Evolutionary conservation across 768 basidiomycete genomes (phyloP).

Genomic region (Tephrocybe sp.): DNA sequence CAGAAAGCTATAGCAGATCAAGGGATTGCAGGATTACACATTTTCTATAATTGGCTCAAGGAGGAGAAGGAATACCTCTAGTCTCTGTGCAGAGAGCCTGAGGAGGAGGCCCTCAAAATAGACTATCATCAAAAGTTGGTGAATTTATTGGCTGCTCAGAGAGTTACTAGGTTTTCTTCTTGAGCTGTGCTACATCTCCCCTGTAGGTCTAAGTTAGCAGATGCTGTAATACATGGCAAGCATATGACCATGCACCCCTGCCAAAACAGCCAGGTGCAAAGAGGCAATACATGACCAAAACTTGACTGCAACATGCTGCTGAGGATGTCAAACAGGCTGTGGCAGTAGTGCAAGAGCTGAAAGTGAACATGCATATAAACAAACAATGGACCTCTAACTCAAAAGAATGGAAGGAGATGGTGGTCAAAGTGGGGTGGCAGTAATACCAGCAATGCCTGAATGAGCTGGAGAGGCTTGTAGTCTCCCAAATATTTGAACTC

Average conservation of each 20-base stretch:
- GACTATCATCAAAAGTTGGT: conserved; percentile 1
- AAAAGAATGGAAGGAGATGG: conserved; percentile 10
- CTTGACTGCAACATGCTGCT: neutral
- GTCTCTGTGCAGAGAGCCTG: neutral
- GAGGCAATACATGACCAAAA: neutral
- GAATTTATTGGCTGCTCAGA: neutral
- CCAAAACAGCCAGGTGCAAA: neutral
- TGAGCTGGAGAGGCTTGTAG: conserved; percentile 18
- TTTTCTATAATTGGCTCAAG: neutral
- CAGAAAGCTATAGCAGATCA: neutral
- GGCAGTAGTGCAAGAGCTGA: neutral
- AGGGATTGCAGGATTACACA: neutral
- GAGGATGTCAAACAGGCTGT: neutral
- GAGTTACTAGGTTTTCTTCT: neutral
- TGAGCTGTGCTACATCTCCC: neutral
- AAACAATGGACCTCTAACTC: neutral
- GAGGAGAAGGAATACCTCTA: neutral
- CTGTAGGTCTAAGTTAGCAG: neutral
- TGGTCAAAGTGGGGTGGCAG: neutral
- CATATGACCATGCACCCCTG: too few species aligned
- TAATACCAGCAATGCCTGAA: conserved; percentile 22
- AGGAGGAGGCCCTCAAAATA: neutral
- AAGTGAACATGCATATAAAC: neutral
- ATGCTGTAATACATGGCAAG: neutral
- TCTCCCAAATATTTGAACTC: conserved; percentile 23